Evolutionary conservation across 2,329 filamentous ascomycete species (phyloP), one percentile per base, ranked within the genome.

Genomic region (Rutstroemia sp.): DNA sequence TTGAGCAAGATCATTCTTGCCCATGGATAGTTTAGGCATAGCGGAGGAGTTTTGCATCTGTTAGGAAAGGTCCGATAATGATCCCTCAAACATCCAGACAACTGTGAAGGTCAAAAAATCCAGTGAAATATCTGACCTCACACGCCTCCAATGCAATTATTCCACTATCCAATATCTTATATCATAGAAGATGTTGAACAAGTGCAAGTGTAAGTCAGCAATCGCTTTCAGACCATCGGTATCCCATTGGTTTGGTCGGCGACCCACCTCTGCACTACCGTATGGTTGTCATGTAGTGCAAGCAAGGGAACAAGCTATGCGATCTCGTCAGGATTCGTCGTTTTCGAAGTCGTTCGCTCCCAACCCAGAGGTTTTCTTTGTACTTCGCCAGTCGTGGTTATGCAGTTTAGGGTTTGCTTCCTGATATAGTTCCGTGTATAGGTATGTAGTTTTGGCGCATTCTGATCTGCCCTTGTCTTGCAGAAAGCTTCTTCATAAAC

Each of bases 41-140:
- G 62, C 62, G 58, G 40, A 57, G 61, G 60, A 59, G 59, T 62
- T 63, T 54, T 17, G 17, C 23, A 44, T 48, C 16, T 40, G 56
- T 19, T 51, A 27, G 25, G 34, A 48, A 48, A 48, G 45, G 45
- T 23, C 17, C 16, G 39, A 42, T 42, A n/a, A 42, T 8, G 6
- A 17, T 9, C 19, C 51, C 36, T 23, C 39, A 45, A 38, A 14
- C 34, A n/a, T n/a, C 12, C 30, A 30, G 3, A 40, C 14, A 40
- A 39, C 44, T 30, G 4, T 25, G 21, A 48, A 21, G 30, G 34
- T 40, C n/a, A 14, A 38, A 38, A 19, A 48, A 39, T 54, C 30
- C 19, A 30, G 21, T 54, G 10, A 27, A 48, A 34, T 19, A 48
- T 54, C 44, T 30, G 51, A 40, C 44, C 44, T 12, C 21, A 27